Conservation (phyloP, 208 protist genomes). For the Trypanosoma rangeli region DNA sequence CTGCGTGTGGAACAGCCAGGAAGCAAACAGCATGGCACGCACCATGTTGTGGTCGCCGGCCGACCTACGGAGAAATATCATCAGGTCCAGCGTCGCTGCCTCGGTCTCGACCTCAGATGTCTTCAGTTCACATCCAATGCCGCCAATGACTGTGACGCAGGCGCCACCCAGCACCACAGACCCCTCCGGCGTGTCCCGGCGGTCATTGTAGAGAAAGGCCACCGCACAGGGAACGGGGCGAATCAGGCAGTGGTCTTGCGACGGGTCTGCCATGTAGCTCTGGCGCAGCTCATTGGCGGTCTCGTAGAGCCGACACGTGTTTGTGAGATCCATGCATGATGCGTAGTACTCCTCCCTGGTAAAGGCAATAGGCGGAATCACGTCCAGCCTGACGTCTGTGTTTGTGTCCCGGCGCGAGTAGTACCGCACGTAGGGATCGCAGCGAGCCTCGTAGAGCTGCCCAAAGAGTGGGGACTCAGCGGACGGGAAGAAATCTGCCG, state of each 20-base stretch:
- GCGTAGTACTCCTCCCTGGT: conserved; percentile 39
- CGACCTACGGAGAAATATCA: conserved; percentile 68
- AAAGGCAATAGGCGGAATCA: conserved; percentile 39
- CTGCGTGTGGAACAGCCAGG: conserved; percentile 56
- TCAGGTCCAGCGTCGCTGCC: conserved; percentile 29
- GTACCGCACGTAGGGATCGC: conserved; percentile 67
- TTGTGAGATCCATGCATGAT: not conserved
- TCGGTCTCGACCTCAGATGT: not conserved
- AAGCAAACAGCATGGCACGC: conserved; percentile 50
- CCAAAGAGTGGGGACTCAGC: conserved; percentile 47
- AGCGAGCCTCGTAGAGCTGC: conserved; percentile 61
- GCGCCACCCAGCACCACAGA: conserved; percentile 37
- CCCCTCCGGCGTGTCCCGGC: conserved; percentile 39
- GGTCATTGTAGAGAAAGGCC: conserved; percentile 60
- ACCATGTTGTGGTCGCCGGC: conserved; percentile 77
- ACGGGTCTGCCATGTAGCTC: conserved; percentile 26
- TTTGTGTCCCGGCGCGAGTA: conserved; percentile 43
- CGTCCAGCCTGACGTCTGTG: conserved; percentile 33
- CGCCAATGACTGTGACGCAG: conserved; percentile 60
- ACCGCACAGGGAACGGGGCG: conserved; percentile 59
- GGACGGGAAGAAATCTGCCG: conserved; percentile 53
- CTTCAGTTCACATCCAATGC: conserved; percentile 22
- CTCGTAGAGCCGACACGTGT: conserved; percentile 15
- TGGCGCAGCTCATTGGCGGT: conserved; percentile 40
- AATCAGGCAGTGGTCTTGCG: conserved; percentile 16